Evolutionary conservation across 257 asterid species (phyloP), one percentile per base, ranked within the genome.

Genomic region (Scutellaria minor): DNA sequence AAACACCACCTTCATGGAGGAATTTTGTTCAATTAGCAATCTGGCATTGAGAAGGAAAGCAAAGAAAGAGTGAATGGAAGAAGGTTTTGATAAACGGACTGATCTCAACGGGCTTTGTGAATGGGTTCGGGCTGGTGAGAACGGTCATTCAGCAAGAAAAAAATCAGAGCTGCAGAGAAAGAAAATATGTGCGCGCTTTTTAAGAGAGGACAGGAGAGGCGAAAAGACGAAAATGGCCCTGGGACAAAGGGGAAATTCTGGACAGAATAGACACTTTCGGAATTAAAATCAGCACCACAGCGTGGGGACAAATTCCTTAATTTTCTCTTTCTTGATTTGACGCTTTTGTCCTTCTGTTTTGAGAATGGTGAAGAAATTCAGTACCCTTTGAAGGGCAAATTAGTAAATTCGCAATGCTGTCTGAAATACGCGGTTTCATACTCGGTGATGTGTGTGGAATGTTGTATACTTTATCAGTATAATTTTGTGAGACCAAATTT

Each of bases 381-480:
- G 39, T 31, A 4, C n/a, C 3, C 0, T 9, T 44, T 0, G 39
- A 27, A 77, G 81, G 81, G 73, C 10, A 57, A 9, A 35, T 6
- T 70, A 8, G 81, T 70, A 37, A 71, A 47, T 6, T 47, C 22
- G 0, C 0, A 13, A 5, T 0, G 42, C 53, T 66, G 67, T 72
- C 75, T 66, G 67, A 73, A 55, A 52, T 27, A 78, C 82, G 75
- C 82, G 78, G 78, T 66, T 71, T 77, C 55, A 35, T 55, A 56
- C 64, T 6, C 46, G 67, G 71, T 39, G 39, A 55, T 55, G 41
- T 54, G 20, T 9, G 31, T 40, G 53, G n/a, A 35, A 11, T 39
- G 48, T 48, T 18, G 53, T 14, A 14, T 45, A 8, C 27, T 24
- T 24, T 24, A 24, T 24, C 27, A 24, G 27, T 24, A 24, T 24